Evolutionary conservation across 139 green algal genomes (phyloP), one percentile per base, ranked within the genome.

Genomic region (Trebouxia sp.): DNA sequence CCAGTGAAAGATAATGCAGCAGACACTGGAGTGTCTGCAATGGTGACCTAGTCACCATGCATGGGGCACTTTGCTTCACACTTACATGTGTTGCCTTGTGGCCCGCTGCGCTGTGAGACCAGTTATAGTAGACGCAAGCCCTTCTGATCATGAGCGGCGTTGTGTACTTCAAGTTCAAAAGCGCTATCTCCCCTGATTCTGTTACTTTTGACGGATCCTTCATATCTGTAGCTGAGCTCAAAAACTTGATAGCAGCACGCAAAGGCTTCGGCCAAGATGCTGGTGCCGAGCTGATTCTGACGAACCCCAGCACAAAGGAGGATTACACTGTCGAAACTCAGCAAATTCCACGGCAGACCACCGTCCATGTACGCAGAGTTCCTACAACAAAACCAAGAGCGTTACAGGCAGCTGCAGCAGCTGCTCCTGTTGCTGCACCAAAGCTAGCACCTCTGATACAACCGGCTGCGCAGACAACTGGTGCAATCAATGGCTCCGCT

Each of bases 121-220:
- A n/a, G n/a, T n/a, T n/a, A n/a, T n/a, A n/a, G n/a, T n/a, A n/a
- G n/a, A n/a, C n/a, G n/a, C n/a, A n/a, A n/a, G n/a, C n/a, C n/a
- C n/a, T n/a, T n/a, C n/a, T n/a, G n/a, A 45, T 6, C 10, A 84
- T 84, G 80, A 58, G 37, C 41, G 80, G 80, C 3, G n/a, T 79
- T 1, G 82, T 95, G n/a, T 80, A 85, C 24, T 95, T 93, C 79
- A 93, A 94, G 83, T 95, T 96, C 81, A 88, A 89, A 45, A 88
- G 80, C 48, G 81, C 84, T 5, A 88, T 90, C 17, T 74, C 66
- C 1, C 87, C 88, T 80, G 89, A 94, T 32, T 84, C 74, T 1
- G 80, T 97, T 12, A 65, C 50, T 0, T 97, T 97, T 81, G 89
- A 95, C 32, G 93, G 92, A 37, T 80, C 88, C 58, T 92, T 94